phyloP scores from a whole-genome alignment of 1,139 yeast species.

The Zygosaccharomyces pseudobailii region DNA sequence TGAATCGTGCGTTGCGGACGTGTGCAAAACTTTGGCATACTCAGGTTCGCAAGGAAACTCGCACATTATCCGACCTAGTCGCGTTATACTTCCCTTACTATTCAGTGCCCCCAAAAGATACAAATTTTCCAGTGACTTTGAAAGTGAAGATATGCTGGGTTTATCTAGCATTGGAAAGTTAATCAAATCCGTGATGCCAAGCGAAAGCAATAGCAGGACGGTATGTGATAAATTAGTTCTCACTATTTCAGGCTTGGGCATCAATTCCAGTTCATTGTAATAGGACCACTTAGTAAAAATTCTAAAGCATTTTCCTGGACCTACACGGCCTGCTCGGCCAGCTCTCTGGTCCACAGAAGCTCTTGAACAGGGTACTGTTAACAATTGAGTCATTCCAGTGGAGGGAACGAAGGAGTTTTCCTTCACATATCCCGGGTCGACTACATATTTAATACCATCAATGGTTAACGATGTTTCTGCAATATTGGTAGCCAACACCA shows the following conservation, averaged over 20 bases:
- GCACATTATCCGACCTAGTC: conserved; percentile 78
- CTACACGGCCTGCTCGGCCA: conserved; percentile 96
- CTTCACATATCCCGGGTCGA: conserved; percentile 91
- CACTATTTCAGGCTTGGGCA: conserved; percentile 84
- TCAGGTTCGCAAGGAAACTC: conserved; percentile 92
- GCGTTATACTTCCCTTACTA: conserved; percentile 72
- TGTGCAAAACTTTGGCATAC: conserved; percentile 63
- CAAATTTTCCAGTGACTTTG: conserved; percentile 70
- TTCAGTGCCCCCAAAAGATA: conserved; percentile 87
- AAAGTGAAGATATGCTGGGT: conserved; percentile 68
- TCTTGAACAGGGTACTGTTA: conserved; percentile 79
- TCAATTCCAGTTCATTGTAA: conserved; percentile 65
- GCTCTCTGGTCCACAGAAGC: conserved; percentile 98
- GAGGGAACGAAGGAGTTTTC: conserved; percentile 77
- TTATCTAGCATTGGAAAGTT: conserved; percentile 84
- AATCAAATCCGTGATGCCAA: conserved; percentile 80
- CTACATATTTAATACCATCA: conserved; percentile 81
- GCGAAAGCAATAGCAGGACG: conserved; percentile 63
- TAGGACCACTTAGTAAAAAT: conserved; percentile 86
- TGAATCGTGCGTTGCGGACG: conserved; percentile 54
- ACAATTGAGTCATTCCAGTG: conserved; percentile 85
- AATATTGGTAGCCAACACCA: conserved; percentile 92
- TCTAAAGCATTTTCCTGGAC: conserved; percentile 92
- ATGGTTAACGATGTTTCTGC: conserved; percentile 97
- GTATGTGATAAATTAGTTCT: conserved; percentile 77